phyloP scores from a whole-genome alignment of 169 alveolate species.

The Cryptosporidium tyzzeri region DNA sequence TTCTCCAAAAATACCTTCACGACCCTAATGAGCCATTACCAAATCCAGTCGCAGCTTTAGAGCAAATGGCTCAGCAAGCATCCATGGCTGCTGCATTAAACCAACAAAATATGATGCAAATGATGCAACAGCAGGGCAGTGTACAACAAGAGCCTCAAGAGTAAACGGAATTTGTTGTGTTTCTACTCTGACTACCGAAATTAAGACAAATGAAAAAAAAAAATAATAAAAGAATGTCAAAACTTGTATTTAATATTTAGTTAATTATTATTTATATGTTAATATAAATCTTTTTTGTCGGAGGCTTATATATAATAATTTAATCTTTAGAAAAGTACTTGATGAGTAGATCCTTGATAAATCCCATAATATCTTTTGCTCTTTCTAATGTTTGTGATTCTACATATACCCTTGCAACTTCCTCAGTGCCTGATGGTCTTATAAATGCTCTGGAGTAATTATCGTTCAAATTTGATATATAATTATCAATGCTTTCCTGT shows the following conservation, averaged over 20 bases:
- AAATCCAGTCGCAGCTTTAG: conserved; percentile 60
- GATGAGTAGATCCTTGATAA: conserved; percentile 25
- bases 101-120: conserved; percentile 28
- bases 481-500: conserved; percentile 83
- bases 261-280: conserved; percentile 9
- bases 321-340: conserved; percentile 21
- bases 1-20: conserved; percentile 56
- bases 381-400: conserved; percentile 85
- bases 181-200: not conserved
- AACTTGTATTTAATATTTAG: conserved; percentile 6
- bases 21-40: conserved; percentile 75
- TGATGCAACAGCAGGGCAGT: conserved; percentile 10
- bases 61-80: conserved; percentile 74
- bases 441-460: conserved; percentile 84
- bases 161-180: not conserved
- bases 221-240: not conserved
- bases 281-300: not conserved
- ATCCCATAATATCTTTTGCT: conserved; percentile 78
- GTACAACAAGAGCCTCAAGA: conserved; percentile 12
- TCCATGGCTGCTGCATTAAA: conserved; percentile 31
- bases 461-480: conserved; percentile 72
- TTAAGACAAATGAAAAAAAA: not conserved
- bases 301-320: not conserved
- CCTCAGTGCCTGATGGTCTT: conserved; percentile 91
- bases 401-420: conserved; percentile 84